Evolutionary conservation across 2,329 filamentous ascomycete genomes (phyloP), one percentile per base, ranked within the genome.

Genomic region (Colletotrichum liaoningense): DNA sequence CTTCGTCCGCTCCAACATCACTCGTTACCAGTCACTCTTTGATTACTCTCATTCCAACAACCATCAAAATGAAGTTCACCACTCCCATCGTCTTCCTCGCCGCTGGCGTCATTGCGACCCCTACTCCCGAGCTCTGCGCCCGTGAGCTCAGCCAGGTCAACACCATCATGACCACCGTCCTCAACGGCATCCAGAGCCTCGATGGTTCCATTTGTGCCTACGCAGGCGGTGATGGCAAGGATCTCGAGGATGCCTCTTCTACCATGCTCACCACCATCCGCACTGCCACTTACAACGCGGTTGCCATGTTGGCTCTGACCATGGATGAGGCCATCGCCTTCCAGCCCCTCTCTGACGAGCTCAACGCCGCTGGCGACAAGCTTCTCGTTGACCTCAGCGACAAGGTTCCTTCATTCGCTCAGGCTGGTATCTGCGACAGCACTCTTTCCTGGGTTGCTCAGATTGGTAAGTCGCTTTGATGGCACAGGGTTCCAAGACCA

Each of bases 311-410:
- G 1, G 49, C 72, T 7, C 33, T 74, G n/a, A 72, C 63, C 42
- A 74, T 74, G 38, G 72, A 71, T 8, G 72, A 74, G 72, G 72
- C 72, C 58, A 67, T 67, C n/a, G 72, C 72, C 54, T 74, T 74
- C 69, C 72, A 74, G 52, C 72, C 72, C 5, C 63, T 74, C 14
- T 74, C 72, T 28, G 69, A 74, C 63, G 1, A 71, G 63, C 72
- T 74, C 57, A 74, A 74, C 63, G 68, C 69, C 24, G 68, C 72
- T 30, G 72, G 72, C 4, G 72, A 74, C 68, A 74, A 71, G 63
- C 68, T 74, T 6, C 72, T 74, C 58, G 28, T 42, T 57, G 72
- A 74, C 22, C 69, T 74, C 30, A 46, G 35, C 42, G 26, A 19
- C 57, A 74, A 72, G 63, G 42, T 67, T 6, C 8, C 30, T 2